Base-by-base conservation (phyloP, 208 protist genomes). In the Trypanosoma cruzi region DNA sequence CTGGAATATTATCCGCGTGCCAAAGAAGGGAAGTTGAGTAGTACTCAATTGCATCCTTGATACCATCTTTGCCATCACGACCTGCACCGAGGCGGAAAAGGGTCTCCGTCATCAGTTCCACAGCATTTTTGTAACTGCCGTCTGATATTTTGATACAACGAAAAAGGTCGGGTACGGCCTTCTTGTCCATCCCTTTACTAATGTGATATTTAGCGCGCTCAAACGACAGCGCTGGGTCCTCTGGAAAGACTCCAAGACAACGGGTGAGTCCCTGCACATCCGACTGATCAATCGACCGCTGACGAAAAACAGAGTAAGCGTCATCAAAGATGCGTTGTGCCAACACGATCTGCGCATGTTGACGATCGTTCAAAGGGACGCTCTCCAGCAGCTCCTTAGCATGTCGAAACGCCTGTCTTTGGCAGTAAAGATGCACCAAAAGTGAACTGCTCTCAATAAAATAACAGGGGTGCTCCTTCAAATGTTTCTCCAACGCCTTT, bases 11-110 rank as follows among this genome's bases (percentile, higher is more conserved):
- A 64, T 94, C 89, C 2, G 77, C 57, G 14, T 84, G 75, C 92
- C 89, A 96, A 71, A 94, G 85, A 63, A 96, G 84, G 36, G 88
- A 94, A 58, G 90, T 87, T n/a, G 88, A 85, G 76, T 94, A 96
- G 75, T 94, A 96, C 18, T 78, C 65, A 28, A 94, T 81, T 16
- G 89, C 87, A 54, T 92, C 81, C 70, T 85, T 73, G 32, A 92
- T 73, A 42, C 77, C 74, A 42, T 63, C 63, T 53, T 85, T 55
- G 11, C 84, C 81, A 61, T 85, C 82, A 58, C 85, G 64, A 46
- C 50, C 84, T 48, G 50, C 52, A 26, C 87, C 92, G 48, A 94
- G 84, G 36, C 59, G 71, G 71, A 94, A 94, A 50, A 96, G 81
- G 14, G 93, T 87, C 22, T 77, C 69, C 40, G 91, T 94, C 87